Percentiles rank a stretch among this genome's conserved stretches.
Conservation (phyloP, 108 stramenopile species). For the Nannochloropsis granulata region DNA sequence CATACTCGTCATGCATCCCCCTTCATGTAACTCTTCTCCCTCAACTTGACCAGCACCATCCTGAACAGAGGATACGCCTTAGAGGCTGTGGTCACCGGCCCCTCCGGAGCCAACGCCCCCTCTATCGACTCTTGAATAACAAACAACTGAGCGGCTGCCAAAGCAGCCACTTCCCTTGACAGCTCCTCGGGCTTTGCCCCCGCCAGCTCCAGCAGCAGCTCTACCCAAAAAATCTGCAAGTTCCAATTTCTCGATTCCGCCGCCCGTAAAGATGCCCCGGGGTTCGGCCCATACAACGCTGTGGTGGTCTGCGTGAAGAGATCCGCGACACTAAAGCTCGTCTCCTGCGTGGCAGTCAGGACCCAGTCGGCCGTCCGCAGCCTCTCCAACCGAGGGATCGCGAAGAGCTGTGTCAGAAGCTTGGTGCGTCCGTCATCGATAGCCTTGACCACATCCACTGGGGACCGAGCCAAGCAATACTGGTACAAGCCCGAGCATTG, state of each 20-base stretch:
- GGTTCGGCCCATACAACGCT: slow-evolving; percentile 5
- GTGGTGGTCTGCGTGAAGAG: background rate
- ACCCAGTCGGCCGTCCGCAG: slow-evolving; percentile 8
- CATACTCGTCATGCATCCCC: background rate
- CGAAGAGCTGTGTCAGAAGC: slow-evolving; percentile 4
- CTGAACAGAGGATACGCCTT: background rate
- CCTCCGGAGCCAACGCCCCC: background rate
- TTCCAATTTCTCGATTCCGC: slow-evolving; percentile 16
- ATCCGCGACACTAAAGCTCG: slow-evolving; percentile 4
- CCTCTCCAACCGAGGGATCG: background rate
- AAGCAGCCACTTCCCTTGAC: background rate
- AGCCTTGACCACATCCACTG: slow-evolving; percentile 1
- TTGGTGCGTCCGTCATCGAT: background rate
- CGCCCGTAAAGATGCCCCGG: background rate
- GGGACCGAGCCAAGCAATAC: slow-evolving; percentile 5
- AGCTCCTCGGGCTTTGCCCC: background rate
- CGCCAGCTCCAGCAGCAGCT: slow-evolving; percentile 5
- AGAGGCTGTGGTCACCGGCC: background rate
- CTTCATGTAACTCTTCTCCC: background rate
- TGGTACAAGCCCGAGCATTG: slow-evolving; percentile 8
- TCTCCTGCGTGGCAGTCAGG: background rate
- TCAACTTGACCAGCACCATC: background rate
- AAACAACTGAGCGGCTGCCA: background rate
- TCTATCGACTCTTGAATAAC: background rate
- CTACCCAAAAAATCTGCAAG: slow-evolving; percentile 24